Conservation (phyloP, 2,329 filamentous ascomycete genomes). For the Penicillium sp. region DNA sequence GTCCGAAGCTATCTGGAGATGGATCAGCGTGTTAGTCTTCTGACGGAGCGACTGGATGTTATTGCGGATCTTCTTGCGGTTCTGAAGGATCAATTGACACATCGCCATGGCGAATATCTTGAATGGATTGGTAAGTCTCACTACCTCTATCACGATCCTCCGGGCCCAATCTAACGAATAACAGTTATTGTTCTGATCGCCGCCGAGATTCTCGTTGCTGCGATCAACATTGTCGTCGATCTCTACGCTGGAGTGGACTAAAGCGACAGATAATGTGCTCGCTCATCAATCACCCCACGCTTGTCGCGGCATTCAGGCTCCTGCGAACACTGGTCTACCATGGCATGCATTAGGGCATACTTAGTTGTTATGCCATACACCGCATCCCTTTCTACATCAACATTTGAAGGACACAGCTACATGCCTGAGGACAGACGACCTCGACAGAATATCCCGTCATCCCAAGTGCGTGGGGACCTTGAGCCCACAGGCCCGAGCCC, state of each 20-base stretch:
- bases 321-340: background rate
- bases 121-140: slow-evolving; percentile 75
- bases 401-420: background rate
- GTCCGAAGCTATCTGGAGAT: slow-evolving; percentile 95
- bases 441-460: background rate
- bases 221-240: slow-evolving; percentile 92
- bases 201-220: slow-evolving; percentile 88
- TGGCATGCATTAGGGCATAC: background rate
- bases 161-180: slow-evolving; percentile 14
- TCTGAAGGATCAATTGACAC: slow-evolving; percentile 89
- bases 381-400: background rate
- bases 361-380: background rate
- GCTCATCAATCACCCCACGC: background rate
- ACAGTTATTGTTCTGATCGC: slow-evolving; percentile 91
- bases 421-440: background rate
- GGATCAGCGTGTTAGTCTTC: slow-evolving; percentile 84
- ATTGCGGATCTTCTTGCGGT: slow-evolving; percentile 91
- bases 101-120: slow-evolving; percentile 83
- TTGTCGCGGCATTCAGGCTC: background rate
- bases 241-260: slow-evolving; percentile 68
- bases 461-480: background rate
- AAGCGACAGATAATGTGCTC: background rate
- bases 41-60: slow-evolving; percentile 87
- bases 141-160: background rate
- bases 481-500: background rate